Evolutionary conservation across 2,329 filamentous ascomycete genomes (phyloP).

Genomic region (Annulohypoxylon truncatum): DNA sequence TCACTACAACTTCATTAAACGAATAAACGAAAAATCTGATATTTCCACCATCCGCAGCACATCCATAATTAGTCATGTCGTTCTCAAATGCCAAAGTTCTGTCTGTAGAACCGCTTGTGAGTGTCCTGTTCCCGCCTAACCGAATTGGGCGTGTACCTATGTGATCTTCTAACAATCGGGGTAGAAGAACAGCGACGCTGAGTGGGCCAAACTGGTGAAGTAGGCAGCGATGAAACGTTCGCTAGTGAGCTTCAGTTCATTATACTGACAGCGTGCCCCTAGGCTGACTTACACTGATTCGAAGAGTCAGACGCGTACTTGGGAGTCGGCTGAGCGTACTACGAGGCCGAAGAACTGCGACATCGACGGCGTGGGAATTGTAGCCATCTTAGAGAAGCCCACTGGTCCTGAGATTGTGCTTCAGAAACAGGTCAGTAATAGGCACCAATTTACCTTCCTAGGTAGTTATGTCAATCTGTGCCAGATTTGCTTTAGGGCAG

Average conservation of each 20-base stretch:
- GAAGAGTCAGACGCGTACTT: conserved; percentile 67
- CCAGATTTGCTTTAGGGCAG: background rate
- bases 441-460: background rate
- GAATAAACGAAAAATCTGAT: conserved; percentile 21
- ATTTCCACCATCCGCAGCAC: background rate
- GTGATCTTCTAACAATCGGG: conserved; percentile 3
- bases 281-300: conserved; percentile 75
- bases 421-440: conserved; percentile 64
- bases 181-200: conserved; percentile 64
- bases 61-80: conserved; percentile 52
- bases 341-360: conserved; percentile 71
- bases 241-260: background rate
- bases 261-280: conserved; percentile 16
- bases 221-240: conserved; percentile 49
- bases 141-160: background rate
- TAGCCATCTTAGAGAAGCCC: conserved; percentile 72
- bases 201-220: conserved; percentile 71
- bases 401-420: conserved; percentile 68
- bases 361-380: conserved; percentile 79
- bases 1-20: background rate
- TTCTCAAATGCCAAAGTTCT: conserved; percentile 57
- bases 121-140: conserved; percentile 20
- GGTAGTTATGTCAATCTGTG: background rate
- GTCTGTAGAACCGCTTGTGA: conserved; percentile 59
- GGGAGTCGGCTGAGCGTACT: conserved; percentile 79